Base-by-base conservation (phyloP, 2,329 filamentous ascomycete genomes). In the Passalora sequoiae region DNA sequence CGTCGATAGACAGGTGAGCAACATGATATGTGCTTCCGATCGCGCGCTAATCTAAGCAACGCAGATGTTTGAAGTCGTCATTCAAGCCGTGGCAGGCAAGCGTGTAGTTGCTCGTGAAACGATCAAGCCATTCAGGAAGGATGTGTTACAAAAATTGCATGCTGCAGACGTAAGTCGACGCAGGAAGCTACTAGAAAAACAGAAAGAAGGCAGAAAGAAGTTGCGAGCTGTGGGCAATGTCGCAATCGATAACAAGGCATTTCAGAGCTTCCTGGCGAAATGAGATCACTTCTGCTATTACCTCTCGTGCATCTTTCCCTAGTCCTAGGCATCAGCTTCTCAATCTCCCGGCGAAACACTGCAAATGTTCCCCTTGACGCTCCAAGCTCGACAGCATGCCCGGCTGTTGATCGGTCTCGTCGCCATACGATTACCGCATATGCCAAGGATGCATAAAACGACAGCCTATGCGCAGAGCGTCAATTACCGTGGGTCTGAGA, bases 1-100 rank as follows among this genome's bases (percentile, higher is more conserved):
- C 59, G 91, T 98, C 15, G 86, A 95, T 59, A 75, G 92, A 13
- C 30, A 33, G 30, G 30, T 33, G n/a, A n/a, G n/a, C n/a, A n/a
- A n/a, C n/a, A n/a, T n/a, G n/a, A 19, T 17, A 19, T 33, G 30
- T 19, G 13, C 28, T n/a, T 13, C n/a, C n/a, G 9, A 31, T 7
- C 13, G 13, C 7, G 17, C 17, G 28, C 28, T 33, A 12, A 33
- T 19, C 3, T 7, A 4, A 4, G 2, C 12, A 4, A 2, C 3
- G 16, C 92, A 98, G 66, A 92, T 97, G 82, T 98, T 95, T 60
- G 92, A 98, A 69, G 81, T 98, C 16, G 74, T 97, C 43, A 97
- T 98, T 51, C 92, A 98, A 67, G 91, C 92, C 3, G 83, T 86
- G 0, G 84, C 86, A 0, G 91, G 89, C 3, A 81, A 80, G 55